Conservation (phyloP, 495 filamentous ascomycete genomes). For the Xylaria telfairii region DNA sequence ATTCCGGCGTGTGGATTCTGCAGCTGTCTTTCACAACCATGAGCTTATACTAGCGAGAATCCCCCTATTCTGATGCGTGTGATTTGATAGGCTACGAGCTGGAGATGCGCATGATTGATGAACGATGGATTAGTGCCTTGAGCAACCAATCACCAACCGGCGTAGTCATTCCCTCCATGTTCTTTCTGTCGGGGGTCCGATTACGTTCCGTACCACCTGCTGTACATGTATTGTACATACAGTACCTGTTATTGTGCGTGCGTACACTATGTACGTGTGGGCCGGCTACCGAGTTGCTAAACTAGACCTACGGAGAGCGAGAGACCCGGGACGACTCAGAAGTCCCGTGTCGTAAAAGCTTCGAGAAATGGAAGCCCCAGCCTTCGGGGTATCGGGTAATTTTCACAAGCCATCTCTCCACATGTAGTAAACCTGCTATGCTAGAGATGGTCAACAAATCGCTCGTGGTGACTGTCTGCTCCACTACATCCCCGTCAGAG, state of each 20-base stretch:
- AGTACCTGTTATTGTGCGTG: too few species aligned
- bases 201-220: neutral
- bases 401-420: neutral
- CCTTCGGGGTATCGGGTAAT: neutral
- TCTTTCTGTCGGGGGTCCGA: neutral
- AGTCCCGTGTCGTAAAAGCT: conserved; percentile 10
- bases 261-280: neutral
- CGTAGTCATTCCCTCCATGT: neutral
- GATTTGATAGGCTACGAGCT: conserved; percentile 23
- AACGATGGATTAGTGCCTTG: neutral
- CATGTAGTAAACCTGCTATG: neutral
- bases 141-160: neutral
- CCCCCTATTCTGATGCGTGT: neutral
- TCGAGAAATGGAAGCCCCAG: conserved; percentile 7
- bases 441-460: neutral
- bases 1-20: neutral
- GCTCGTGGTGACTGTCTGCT: conserved; percentile 5
- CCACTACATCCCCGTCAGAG: neutral
- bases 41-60: neutral
- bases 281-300: conserved; percentile 10
- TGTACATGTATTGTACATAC: conserved; percentile 8
- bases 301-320: conserved; percentile 19
- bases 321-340: neutral
- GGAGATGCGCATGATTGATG: conserved; percentile 1
- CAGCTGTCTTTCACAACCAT: neutral